These are phyloP conservation scores for Spergularia azorica DNA, from an alignment of 179 eudicot genomes.

Conservation along the genomic window DNA sequence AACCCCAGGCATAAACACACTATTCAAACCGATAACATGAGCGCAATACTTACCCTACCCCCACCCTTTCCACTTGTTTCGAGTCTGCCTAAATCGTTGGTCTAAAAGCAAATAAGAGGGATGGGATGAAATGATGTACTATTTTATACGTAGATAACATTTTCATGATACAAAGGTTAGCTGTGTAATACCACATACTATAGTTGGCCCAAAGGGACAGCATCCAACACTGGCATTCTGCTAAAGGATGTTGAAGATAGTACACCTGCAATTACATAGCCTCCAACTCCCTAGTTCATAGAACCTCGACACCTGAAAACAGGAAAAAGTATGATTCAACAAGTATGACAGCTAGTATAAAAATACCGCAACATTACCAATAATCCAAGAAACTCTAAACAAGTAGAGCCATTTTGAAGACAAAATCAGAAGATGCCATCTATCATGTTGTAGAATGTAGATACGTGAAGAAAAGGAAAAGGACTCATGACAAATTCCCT, in stretches of 20 bases:
- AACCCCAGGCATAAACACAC: too few species aligned
- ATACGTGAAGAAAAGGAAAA: not conserved
- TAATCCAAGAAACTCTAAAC: not conserved
- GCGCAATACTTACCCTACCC: too few species aligned
- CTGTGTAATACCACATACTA: not conserved
- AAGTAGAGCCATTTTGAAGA: not conserved
- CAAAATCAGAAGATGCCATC: not conserved
- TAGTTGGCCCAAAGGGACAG: not conserved
- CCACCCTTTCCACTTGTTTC: too few species aligned
- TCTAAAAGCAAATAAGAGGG: too few species aligned
- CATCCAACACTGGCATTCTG: not conserved
- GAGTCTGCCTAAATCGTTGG: too few species aligned
- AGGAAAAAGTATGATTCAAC: not conserved
- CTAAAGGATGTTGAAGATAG: slow-evolving; percentile 8
- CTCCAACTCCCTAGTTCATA: slow-evolving; percentile 51
- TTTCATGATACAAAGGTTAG: not conserved
- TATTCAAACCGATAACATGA: too few species aligned
- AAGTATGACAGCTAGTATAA: not conserved
- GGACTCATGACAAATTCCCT: not conserved
- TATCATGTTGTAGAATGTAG: too few species aligned
- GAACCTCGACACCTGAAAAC: slow-evolving; percentile 93
- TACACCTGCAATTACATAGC: slow-evolving; percentile 24
- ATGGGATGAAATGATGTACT: not conserved
- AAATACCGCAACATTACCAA: not conserved
- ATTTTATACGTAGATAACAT: not conserved